phyloP scores from a whole-genome alignment of 1,139 yeast species.

The Yamadazyma friedrichii region DNA sequence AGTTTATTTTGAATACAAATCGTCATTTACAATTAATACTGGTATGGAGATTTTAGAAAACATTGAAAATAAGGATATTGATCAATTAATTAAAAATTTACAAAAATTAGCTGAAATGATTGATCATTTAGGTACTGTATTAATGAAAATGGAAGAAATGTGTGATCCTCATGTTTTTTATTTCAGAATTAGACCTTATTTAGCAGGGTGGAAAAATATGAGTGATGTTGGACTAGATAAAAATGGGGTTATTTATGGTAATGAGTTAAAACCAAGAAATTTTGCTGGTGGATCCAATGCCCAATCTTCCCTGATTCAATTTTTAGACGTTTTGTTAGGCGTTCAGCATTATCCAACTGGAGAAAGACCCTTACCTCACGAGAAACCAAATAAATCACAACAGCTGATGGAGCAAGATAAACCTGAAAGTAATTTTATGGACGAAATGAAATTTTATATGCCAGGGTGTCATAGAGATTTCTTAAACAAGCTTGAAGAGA shows the following conservation, averaged over 20 bases:
- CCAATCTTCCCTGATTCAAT: constrained; percentile 85
- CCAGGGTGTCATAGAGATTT: constrained; percentile 82
- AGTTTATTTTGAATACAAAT: constrained; percentile 80
- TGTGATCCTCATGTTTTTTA: constrained; percentile 93
- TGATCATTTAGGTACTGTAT: constrained; percentile 69
- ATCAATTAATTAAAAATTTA: constrained; percentile 42
- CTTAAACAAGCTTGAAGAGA: constrained; percentile 54
- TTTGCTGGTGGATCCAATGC: constrained; percentile 94
- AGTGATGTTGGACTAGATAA: constrained; percentile 76
- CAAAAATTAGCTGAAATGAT: constrained; percentile 73
- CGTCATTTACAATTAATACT: constrained; percentile 67
- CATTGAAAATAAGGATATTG: constrained; percentile 30
- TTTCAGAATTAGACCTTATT: constrained; percentile 79
- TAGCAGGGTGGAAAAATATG: constrained; percentile 97
- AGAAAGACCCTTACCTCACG: constrained; percentile 45
- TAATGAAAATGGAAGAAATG: constrained; percentile 88
- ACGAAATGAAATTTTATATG: constrained; percentile 87
- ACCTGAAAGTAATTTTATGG: constrained; percentile 59
- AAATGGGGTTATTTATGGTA: constrained; percentile 75
- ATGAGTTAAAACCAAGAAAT: constrained; percentile 53
- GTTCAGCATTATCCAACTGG: constrained; percentile 83
- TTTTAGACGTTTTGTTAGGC: constrained; percentile 72
- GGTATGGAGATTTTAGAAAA: constrained; percentile 43
- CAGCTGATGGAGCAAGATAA: not conserved
- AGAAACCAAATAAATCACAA: constrained; percentile 1